phyloP scores from a whole-genome alignment of 2,329 filamentous ascomycete genomes.

The Parastagonospora nodorum region DNA sequence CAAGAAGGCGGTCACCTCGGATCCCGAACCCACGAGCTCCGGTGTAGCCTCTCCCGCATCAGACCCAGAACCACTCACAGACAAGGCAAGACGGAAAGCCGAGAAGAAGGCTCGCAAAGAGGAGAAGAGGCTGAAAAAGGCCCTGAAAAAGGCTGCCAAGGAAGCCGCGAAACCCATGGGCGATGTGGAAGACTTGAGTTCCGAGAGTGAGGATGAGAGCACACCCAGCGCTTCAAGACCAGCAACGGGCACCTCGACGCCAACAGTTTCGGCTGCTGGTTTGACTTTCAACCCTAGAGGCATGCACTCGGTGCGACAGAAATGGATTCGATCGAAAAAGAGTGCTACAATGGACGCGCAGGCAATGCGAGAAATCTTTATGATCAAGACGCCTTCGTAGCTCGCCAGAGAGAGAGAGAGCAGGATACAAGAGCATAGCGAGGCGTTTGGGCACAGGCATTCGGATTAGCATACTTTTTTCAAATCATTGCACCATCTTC shows the following conservation, averaged over 20 bases:
- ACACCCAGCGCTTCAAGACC: conserved; percentile 35
- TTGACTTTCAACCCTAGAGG: conserved; percentile 53
- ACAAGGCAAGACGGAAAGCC: conserved; percentile 46
- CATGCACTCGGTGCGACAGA: conserved; percentile 75
- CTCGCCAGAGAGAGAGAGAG: neutral
- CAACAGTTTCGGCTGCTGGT: conserved; percentile 52
- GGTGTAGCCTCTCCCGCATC: conserved; percentile 21
- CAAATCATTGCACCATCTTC: no score
- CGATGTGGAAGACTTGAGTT: conserved; percentile 29
- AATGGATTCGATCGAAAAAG: conserved; percentile 88
- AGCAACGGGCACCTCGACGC: conserved; percentile 51
- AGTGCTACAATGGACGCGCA: conserved; percentile 80
- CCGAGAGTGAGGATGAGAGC: conserved; percentile 32
- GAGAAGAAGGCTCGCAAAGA: conserved; percentile 54
- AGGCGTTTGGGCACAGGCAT: conserved; percentile 25
- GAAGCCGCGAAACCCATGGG: conserved; percentile 41
- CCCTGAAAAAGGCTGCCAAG: conserved; percentile 51
- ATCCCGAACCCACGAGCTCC: conserved; percentile 23
- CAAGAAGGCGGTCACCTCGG: conserved; percentile 27
- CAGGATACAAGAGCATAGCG: conserved; percentile 33
- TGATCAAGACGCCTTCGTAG: conserved; percentile 43
- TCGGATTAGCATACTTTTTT: no score
- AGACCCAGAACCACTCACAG: conserved; percentile 47
- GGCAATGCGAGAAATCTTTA: conserved; percentile 73
- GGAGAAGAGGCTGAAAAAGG: conserved; percentile 56